These are phyloP conservation scores for Boechera divaricarpa DNA, from an alignment of 345 rosid genomes.

Conservation along the genomic window DNA sequence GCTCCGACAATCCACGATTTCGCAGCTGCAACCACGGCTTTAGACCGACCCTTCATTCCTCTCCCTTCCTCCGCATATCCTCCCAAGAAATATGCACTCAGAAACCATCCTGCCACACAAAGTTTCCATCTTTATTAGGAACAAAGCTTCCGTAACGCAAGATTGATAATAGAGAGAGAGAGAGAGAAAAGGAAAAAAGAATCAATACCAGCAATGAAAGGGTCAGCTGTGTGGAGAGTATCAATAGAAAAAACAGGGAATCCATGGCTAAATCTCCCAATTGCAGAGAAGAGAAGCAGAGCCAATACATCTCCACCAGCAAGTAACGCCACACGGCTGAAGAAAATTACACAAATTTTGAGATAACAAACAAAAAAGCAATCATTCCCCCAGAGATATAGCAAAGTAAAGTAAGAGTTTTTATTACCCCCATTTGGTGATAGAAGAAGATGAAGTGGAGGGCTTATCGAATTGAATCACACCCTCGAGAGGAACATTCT, in stretches of 20 bases:
- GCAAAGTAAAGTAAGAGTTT: neutral
- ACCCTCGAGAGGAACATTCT: slow-evolving; percentile 80
- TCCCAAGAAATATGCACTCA: slow-evolving; percentile 93
- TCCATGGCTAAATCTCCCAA: slow-evolving; percentile 93
- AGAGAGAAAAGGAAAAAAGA: neutral
- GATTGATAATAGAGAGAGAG: neutral
- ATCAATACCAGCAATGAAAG: slow-evolving; percentile 79
- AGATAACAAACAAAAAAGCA: neutral
- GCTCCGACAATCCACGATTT: slow-evolving; percentile 86
- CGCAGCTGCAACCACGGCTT: slow-evolving; percentile 70
- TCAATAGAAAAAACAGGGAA: slow-evolving; percentile 65
- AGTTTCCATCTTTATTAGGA: neutral
- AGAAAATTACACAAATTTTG: neutral
- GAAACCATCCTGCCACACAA: slow-evolving; percentile 75
- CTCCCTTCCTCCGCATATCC: slow-evolving; percentile 85
- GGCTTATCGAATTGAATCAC: slow-evolving; percentile 92
- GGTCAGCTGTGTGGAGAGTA: slow-evolving; percentile 91
- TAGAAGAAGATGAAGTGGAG: slow-evolving; percentile 51
- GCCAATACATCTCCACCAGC: slow-evolving; percentile 94
- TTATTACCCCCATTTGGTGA: slow-evolving; percentile 77
- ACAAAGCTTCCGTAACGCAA: slow-evolving; percentile 10
- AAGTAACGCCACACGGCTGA: slow-evolving; percentile 78
- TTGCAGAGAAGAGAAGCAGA: slow-evolving; percentile 74
- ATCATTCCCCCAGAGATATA: neutral
- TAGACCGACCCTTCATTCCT: slow-evolving; percentile 77